Percentiles rank a stretch among this genome's conserved stretches.
Conservation (phyloP, 441 rosid species). For the Populus tomentosa region DNA sequence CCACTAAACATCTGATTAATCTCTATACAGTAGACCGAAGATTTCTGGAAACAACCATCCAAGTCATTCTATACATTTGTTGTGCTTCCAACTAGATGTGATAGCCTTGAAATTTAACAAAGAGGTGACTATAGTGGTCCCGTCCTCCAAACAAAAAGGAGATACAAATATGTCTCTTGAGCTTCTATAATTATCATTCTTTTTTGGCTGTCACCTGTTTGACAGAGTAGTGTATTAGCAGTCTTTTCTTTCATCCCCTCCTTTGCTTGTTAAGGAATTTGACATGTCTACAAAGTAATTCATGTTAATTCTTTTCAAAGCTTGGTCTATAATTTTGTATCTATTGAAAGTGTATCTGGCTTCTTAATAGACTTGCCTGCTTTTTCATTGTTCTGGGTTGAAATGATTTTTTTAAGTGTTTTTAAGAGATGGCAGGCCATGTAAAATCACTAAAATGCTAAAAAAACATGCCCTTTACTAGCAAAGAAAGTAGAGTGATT, state of each 20-base stretch:
- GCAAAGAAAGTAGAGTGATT: no score
- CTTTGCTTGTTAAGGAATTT: not conserved
- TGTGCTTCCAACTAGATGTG: not conserved
- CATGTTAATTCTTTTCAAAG: constrained; percentile 6
- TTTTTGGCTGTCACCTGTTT: not conserved
- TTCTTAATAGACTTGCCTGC: not conserved
- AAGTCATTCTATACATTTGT: constrained; percentile 3
- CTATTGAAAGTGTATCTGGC: not conserved
- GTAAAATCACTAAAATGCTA: no score
- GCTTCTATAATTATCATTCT: not conserved
- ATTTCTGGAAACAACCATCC: not conserved
- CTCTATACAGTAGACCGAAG: not conserved
- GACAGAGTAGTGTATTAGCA: not conserved
- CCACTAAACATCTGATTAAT: constrained; percentile 49
- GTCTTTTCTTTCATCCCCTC: not conserved
- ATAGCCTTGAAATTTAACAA: not conserved
- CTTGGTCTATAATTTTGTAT: not conserved
- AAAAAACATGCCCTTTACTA: no score
- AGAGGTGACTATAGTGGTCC: not conserved
- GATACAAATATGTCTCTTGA: not conserved
- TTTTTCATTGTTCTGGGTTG: not conserved
- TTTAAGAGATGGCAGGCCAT: no score
- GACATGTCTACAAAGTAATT: not conserved
- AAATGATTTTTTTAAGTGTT: no score
- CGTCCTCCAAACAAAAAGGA: not conserved